Base-by-base conservation (phyloP, 805 yeast genomes). In the Sugiyamaella marilandica region DNA sequence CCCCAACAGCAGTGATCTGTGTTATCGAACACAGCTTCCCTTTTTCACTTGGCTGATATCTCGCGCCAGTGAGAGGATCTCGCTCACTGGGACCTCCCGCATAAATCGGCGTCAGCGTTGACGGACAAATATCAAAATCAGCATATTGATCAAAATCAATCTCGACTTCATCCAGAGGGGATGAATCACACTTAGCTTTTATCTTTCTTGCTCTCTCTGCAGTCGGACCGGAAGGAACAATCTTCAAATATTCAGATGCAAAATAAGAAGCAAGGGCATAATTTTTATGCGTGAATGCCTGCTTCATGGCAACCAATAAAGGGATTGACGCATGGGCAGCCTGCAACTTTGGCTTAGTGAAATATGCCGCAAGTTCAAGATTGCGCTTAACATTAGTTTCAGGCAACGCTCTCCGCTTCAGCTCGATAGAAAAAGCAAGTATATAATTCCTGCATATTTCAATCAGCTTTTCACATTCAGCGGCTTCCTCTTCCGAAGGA, bases 341-440 rank as follows among this genome's bases (percentile, higher is more conserved):
- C 58, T 85, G 88, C 61, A 94, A 78, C 59, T 85, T 80, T 26
- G 91, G 84, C 65, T 81, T 83, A 11, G 99, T 89, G 75, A 94
- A 95, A 71, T 92, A 92, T 0, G 98, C 95, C 5, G 99, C 98
- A 60, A 94, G 75, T 70, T 94, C 98, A 65, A 94, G 77, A 69
- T 89, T 91, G 58, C 98, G 85, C 70, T 89, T 85, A 51, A 85
- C 75, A 31, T 78, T 78, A 10, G 61, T 56, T 10, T 83, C 76
- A 32, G 85, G 87, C 54, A 95, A 71, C 10, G 85, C 67, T 71
- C 98, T 89, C 71, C 99, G 91, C 52, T 79, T 80, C 58, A 92
- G 77, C 70, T 94, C 99, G 58, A 94, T 88, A 19, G 95, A 85
- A 59, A 92, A 78, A 26, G 98, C 99, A 49, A 94, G 69, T 62